Evolutionary conservation across 1,139 yeast species (phyloP), one percentile per base, ranked within the genome.

Genomic region (Zygoascus hellenicus): DNA sequence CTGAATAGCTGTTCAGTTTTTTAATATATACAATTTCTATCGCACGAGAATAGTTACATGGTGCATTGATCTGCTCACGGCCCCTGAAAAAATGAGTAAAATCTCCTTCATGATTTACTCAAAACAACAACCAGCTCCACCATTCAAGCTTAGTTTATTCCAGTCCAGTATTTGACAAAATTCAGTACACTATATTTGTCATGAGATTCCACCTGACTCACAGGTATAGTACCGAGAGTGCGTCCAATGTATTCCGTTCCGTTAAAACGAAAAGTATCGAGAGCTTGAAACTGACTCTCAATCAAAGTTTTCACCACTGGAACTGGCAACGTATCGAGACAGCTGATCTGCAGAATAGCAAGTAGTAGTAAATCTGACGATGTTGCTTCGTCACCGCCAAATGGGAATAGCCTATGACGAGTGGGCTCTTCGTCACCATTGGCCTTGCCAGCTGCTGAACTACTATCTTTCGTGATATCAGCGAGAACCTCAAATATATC

Each of bases 401-500:
- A 49, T 7, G 52, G 44, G 28, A 41, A 49, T 11, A 38, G 22
- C 3, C 42, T 47, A 22, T 22, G 26, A 22, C 26, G 26, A 5
- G 16, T 3, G 14, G 17, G 36, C 4, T 42, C 3, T 15, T 9
- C 30, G 15, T 11, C 19, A 29, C 13, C 19, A 32, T 13, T 31
- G 10, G 9, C 13, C 14, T 33, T 32, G 14, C 34, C 16, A 10
- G 5, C 17, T 13, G 42, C 32, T 3, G 26, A 13, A 28, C 37
- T 22, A 9, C 16, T 3, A 17, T 37, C 43, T 13, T 46, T 34
- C 9, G 38, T 22, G 7, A 35, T 29, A 16, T 11, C 17, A 9
- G 15, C 9, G 13, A 43, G 41, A 17, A 63, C 60, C 3, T 58
- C 60, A 22, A 75, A 57, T 37, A 66, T 65, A 14, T 61, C 62